Evolutionary conservation across 805 yeast genomes (phyloP), one percentile per base, ranked within the genome.

Genomic region (Metschnikowia hibisci): DNA sequence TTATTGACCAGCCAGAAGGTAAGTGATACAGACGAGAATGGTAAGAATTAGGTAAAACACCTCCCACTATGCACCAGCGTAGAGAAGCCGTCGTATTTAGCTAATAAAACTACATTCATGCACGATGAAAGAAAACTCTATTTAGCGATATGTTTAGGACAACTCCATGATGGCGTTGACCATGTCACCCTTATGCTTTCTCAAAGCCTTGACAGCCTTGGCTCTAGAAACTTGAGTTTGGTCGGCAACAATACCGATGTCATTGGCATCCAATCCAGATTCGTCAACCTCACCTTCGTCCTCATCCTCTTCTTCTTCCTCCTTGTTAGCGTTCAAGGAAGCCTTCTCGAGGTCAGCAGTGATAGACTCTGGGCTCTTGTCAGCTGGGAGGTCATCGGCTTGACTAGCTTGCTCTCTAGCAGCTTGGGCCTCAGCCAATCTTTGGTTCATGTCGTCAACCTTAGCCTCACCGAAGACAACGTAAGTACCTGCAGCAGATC

Each of bases 401-500:
- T 67, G 71, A 47, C 66, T 67, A 50, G 70, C 73, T 53, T 78
- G 81, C 69, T 82, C 86, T 54, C 87, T 87, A 10, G 53, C 54
- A 63, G 86, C 86, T 67, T 83, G 86, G 51, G 86, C 84, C 66
- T 82, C 85, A 64, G 85, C 84, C 71, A 86, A 78, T 78, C 89
- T 83, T 73, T 87, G 82, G 74, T 83, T 81, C 71, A 89, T 74
- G 77, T 91, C 96, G 71, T 91, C 97, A 58, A 87, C 85, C 80
- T 88, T 87, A 66, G 96, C 95, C 75, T 90, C 97, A 74, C 99
- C 99, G 62, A 91, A 90, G 57, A 91, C 97, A 60, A 91, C 83
- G 78, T 86, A 93, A 58, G 95, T 84, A 66, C 97, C 96, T 64
- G 95, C 85, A 53, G 82, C 78, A 51, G 96, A 83, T 74, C 79